Evolutionary conservation across 1,284 basidiomycete species (phyloP), one percentile per base, ranked within the genome.

Genomic region (Ceratobasidium sp.): DNA sequence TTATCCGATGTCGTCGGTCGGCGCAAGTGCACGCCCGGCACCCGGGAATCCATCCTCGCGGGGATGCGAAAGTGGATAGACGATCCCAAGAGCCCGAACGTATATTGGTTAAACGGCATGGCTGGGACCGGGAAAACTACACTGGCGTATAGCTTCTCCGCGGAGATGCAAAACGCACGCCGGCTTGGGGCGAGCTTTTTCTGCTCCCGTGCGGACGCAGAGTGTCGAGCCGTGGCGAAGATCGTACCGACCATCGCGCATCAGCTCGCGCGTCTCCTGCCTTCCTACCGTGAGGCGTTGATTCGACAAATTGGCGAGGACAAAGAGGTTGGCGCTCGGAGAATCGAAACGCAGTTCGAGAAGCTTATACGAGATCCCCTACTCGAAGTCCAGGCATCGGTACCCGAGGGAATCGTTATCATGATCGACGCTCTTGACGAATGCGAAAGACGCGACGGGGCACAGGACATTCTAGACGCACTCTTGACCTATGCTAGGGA

Each of bases 31-130:
- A 44, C 63, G 16, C 30, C 43, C n/a, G 74, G 73, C 16, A 77
- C 77, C 1, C 75, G 77, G 11, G 64, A 54, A 18, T 47, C 59
- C n/a, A 59, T 76, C 18, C 41, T 77, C 6, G 38, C 72, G 11
- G 75, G 76, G 35, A 49, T 77, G 16, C 23, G 57, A 14, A 35
- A n/a, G 3, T 77, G 75, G 77, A 49, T 41, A 35, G n/a, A 26
- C 18, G 28, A 46, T 67, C n/a, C 59, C 6, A 41, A n/a, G 14
- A 54, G 38, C 8, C 72, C 72, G 7, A 61, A 61, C n/a, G 67
- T 78, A n/a, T 78, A 72, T 54, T 78, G 77, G 77, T 70, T 78
- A 13, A 57, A 76, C 73, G 77, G 77, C 23, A 66, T 76, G 44
- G 77, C 77, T 18, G 77, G 77, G 2, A 57, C 54, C 6, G 63